phyloP scores from a whole-genome alignment of 345 rosid species.

The Hypericum perforatum region DNA sequence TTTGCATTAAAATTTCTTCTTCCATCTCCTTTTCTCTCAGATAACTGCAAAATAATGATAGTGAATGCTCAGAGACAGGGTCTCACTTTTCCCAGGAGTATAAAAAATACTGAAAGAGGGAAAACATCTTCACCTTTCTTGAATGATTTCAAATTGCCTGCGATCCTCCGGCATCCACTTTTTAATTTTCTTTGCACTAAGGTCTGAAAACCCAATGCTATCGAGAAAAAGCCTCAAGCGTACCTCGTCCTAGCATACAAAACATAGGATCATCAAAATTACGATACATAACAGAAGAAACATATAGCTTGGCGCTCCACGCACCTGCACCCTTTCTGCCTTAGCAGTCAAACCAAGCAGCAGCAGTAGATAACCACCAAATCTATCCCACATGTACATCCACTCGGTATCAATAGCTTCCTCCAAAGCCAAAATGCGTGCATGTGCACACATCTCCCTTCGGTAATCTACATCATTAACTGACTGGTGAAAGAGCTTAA shows the following conservation, averaged over 20 bases:
- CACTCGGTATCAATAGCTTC: slow-evolving; percentile 99
- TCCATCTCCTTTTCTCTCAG: slow-evolving; percentile 99
- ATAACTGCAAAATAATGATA: slow-evolving; percentile 39
- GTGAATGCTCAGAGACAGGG: slow-evolving; percentile 8
- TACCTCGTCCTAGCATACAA: slow-evolving; percentile 72
- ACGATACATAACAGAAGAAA: slow-evolving; percentile 1
- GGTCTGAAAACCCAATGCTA: slow-evolving; percentile 94
- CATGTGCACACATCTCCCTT: slow-evolving; percentile 99
- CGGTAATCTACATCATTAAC: slow-evolving; percentile 59
- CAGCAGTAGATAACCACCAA: slow-evolving; percentile 93
- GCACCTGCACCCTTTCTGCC: slow-evolving; percentile 96
- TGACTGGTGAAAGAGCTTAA: slow-evolving; percentile 42
- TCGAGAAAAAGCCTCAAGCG: slow-evolving; percentile 96
- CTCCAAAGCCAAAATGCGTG: slow-evolving; percentile 90
- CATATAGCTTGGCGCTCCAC: slow-evolving; percentile 8
- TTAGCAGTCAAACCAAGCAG: slow-evolving; percentile 95
- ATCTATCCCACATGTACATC: slow-evolving; percentile 99
- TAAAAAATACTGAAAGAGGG: slow-evolving; percentile 2
- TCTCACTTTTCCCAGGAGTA: background rate
- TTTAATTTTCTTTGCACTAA: slow-evolving; percentile 94
- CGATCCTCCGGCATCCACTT: slow-evolving; percentile 99
- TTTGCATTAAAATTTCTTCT: slow-evolving; percentile 92
- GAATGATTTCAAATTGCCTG: slow-evolving; percentile 92
- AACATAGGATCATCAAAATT: slow-evolving; percentile 1
- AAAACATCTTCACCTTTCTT: slow-evolving; percentile 62